Percentiles rank a stretch among this genome's conserved stretches.
These are phyloP conservation scores for Basidiobolus meristosporus DNA, from an alignment of 371 early-diverging fungal genomes.

Conservation along the genomic window DNA sequence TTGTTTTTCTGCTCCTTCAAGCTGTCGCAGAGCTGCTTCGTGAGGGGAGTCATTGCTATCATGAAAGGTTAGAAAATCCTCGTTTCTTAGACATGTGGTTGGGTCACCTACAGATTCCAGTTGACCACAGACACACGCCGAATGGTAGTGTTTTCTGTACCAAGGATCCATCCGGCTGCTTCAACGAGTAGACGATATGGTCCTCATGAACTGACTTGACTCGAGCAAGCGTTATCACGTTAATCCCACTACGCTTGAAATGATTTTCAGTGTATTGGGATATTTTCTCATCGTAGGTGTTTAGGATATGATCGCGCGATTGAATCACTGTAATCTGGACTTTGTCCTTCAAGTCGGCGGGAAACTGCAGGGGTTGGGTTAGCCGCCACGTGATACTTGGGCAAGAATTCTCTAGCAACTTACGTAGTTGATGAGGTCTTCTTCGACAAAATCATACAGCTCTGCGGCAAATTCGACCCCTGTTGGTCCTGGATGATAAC, in stretches of 20 bases:
- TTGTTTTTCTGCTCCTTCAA: conserved; percentile 31
- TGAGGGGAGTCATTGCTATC: conserved; percentile 43
- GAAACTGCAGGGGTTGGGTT: conserved; percentile 19
- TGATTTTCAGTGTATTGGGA: conserved; percentile 27
- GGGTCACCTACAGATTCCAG: conserved; percentile 41
- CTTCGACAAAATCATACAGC: conserved; percentile 61
- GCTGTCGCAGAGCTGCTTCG: conserved; percentile 21
- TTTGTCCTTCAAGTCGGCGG: conserved; percentile 36
- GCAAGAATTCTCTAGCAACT: too few species aligned
- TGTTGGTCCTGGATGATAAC: conserved; percentile 4
- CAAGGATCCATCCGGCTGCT: conserved; percentile 13
- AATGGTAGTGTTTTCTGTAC: conserved; percentile 28
- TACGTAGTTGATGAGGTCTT: conserved; percentile 55
- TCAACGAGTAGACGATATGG: conserved; percentile 20
- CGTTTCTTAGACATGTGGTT: conserved; percentile 1
- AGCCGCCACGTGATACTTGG: too few species aligned
- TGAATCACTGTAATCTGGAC: conserved; percentile 48
- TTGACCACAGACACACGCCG: conserved; percentile 71
- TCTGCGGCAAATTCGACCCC: conserved; percentile 72
- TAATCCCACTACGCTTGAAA: conserved; percentile 52
- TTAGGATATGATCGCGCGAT: conserved; percentile 56
- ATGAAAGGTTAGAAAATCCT: not conserved
- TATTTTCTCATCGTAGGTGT: conserved; percentile 56
- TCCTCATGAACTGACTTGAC: conserved; percentile 33
- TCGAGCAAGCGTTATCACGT: conserved; percentile 48